Conservation (phyloP, 345 rosid genomes). For the Carallia pectinifolia region DNA sequence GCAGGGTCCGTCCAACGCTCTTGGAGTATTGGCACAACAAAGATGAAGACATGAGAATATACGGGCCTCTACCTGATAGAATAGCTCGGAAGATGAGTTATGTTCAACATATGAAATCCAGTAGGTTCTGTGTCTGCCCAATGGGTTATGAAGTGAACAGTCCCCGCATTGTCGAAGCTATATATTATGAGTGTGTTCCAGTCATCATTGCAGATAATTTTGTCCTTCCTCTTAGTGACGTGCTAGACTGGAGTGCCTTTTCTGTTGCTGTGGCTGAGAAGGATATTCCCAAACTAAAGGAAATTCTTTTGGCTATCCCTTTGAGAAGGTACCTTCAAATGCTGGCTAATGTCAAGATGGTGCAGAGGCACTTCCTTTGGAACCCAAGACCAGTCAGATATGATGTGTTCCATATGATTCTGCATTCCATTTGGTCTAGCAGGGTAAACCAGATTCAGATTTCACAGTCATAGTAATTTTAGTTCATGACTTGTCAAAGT, state of each 20-base stretch:
- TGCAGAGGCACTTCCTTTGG: conserved; percentile 90
- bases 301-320: conserved; percentile 64
- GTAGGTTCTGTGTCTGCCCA: conserved; percentile 81
- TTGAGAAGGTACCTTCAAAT: conserved; percentile 58
- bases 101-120: conserved; percentile 86
- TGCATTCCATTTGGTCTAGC: conserved; percentile 86
- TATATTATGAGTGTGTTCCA: conserved; percentile 87
- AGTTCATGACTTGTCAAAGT: neutral
- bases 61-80: conserved; percentile 55
- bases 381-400: conserved; percentile 63
- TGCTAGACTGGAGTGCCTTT: conserved; percentile 80
- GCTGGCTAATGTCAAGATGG: conserved; percentile 72
- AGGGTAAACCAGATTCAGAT: conserved; percentile 49
- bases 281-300: conserved; percentile 82
- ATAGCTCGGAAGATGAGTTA: conserved; percentile 64
- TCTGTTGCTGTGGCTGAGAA: conserved; percentile 70
- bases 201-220: conserved; percentile 89
- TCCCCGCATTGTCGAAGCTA: conserved; percentile 83
- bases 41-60: conserved; percentile 77
- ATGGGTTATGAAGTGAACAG: conserved; percentile 95
- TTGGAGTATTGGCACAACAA: conserved; percentile 72
- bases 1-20: conserved; percentile 75
- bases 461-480: conserved; percentile 6
- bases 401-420: conserved; percentile 90
- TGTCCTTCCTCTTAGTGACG: conserved; percentile 70